These are phyloP conservation scores for Diaporthe citrichinensis DNA, from an alignment of 2,329 filamentous ascomycete genomes.

Conservation along the genomic window DNA sequence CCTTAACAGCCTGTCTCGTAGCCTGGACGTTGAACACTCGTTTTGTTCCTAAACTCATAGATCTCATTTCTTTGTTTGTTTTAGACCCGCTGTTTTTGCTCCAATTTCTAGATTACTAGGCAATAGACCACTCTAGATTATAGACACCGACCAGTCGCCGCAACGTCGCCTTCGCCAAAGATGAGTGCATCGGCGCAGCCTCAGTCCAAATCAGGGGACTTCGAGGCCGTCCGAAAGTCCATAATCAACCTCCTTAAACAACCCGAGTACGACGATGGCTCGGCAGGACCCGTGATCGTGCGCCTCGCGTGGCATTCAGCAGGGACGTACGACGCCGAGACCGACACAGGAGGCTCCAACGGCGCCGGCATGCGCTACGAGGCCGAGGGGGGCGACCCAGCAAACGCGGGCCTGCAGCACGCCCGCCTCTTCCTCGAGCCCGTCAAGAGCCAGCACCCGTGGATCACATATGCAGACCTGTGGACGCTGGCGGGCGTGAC, in stretches of 20 bases:
- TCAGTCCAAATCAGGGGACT: conserved; percentile 65
- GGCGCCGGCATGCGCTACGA: conserved; percentile 78
- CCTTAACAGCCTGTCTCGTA: not conserved
- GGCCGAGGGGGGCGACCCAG: conserved; percentile 73
- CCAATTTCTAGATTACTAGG: not conserved
- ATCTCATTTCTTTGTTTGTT: not conserved
- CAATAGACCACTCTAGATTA: not conserved
- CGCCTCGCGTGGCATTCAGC: conserved; percentile 76
- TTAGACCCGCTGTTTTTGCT: not conserved
- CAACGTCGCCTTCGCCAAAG: not conserved
- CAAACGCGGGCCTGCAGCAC: conserved; percentile 75
- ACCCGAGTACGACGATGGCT: conserved; percentile 76
- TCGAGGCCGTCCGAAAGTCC: conserved; percentile 70
- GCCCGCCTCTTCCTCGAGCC: conserved; percentile 75
- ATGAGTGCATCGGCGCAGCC: conserved; percentile 27
- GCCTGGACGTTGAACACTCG: not conserved
- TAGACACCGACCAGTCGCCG: not conserved
- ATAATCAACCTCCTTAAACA: conserved; percentile 68
- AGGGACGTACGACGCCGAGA: conserved; percentile 71
- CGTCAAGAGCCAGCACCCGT: conserved; percentile 69
- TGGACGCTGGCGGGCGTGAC: conserved; percentile 74
- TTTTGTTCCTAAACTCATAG: not conserved
- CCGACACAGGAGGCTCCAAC: conserved; percentile 74
- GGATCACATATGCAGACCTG: conserved; percentile 76
- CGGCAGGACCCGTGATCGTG: conserved; percentile 74